A percentile compares a stretch with the other conserved stretches of the same genome.
Conservation (phyloP, 2,329 filamentous ascomycete genomes). For the Ceratocystis colombiana region DNA sequence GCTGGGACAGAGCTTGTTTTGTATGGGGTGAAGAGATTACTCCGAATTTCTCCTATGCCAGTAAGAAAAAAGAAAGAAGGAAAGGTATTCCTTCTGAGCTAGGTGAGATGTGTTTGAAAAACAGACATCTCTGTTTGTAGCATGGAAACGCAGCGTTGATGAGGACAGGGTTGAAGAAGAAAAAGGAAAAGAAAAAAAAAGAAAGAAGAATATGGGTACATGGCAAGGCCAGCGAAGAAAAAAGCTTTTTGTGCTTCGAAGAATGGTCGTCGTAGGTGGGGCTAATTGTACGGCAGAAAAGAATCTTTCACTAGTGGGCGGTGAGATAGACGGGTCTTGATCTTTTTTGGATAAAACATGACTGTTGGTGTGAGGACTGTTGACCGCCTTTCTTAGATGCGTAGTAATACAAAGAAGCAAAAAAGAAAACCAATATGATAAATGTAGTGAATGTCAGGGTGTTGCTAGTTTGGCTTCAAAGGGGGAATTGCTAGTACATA, state of each 20-base stretch:
- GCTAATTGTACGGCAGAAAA: slow-evolving; percentile 16
- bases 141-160: slow-evolving; percentile 94
- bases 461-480: neutral
- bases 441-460: neutral
- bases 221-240: slow-evolving; percentile 17
- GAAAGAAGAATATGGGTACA: neutral
- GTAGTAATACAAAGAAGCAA: no score
- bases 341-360: neutral
- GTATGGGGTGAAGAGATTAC: slow-evolving; percentile 64
- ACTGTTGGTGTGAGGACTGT: neutral
- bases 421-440: no score
- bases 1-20: slow-evolving; percentile 35
- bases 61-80: slow-evolving; percentile 28
- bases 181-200: slow-evolving; percentile 29
- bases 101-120: slow-evolving; percentile 31
- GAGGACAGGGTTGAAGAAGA: slow-evolving; percentile 60
- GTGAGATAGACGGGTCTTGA: neutral
- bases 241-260: slow-evolving; percentile 17
- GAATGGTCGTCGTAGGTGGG: slow-evolving; percentile 18
- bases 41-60: slow-evolving; percentile 98
- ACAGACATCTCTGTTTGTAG: slow-evolving; percentile 57
- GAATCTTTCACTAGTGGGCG: neutral
- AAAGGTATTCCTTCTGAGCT: slow-evolving; percentile 13
- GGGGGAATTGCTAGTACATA: neutral
- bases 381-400: neutral